Evolutionary conservation across 768 basidiomycete species (phyloP), one percentile per base, ranked within the genome.

Genomic region (Leccinum uliginosum): DNA sequence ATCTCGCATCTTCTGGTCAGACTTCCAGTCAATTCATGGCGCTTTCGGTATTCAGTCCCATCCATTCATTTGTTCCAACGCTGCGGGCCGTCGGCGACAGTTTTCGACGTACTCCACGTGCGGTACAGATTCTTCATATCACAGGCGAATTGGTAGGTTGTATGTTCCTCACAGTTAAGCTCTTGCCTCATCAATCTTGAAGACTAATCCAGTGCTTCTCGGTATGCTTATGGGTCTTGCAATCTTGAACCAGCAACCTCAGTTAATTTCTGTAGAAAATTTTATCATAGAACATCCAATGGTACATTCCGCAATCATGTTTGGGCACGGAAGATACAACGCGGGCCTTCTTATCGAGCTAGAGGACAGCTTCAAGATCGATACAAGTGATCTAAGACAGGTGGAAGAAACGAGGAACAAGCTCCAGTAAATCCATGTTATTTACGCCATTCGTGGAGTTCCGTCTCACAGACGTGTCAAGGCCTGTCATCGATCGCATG

Each of bases 241-340:
- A 15, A 19, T 19, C 49, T 44, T 23, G 19, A 35, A n/a, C 10
- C 15, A 15, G 12, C 10, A 2, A 14, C 35, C 55, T 64, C 12
- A 53, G 2, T 19, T 12, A 15, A 10, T 3, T 30, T 54, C 21
- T 3, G 5, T 34, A 64, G 65, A 67, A 24, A 55, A 55, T 30
- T 59, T 60, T 34, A 30, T 62, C 14, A 49, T 38, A 21, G 62
- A 62, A 49, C 56, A 67, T 32, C 54, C 60, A 0, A 59, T 57
- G 54, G 58, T 58, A 1, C 57, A 56, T 48, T 54, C 57, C 11
- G 63, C 66, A 24, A 53, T 62, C 57, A 57, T 67, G 59, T 64
- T 65, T 55, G 65, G 65, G 26, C 59, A 60, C 14, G 65, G 54
- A 51, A 59, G 65, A 55, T 64, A 62, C 27, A 58, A 57, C 26